Evolutionary conservation across 75 land plant species (phyloP).

Genomic region (Azolla pinnata): DNA sequence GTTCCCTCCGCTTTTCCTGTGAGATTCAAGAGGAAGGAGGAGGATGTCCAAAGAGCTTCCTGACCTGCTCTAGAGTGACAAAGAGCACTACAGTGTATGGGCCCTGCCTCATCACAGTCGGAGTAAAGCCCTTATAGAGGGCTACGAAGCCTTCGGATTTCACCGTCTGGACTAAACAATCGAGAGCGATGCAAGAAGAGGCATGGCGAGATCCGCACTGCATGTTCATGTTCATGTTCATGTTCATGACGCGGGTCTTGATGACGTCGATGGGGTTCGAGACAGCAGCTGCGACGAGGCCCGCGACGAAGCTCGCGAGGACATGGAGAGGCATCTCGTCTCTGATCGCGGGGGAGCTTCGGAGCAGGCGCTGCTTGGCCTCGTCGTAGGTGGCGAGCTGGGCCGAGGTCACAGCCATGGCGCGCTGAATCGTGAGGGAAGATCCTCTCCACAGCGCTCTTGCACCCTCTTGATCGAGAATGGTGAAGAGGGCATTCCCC

Average conservation of each 20-base stretch:
- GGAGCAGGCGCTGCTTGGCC: conserved; percentile 6
- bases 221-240: conserved; percentile 6
- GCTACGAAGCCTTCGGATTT: conserved; percentile 15
- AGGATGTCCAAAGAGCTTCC: conserved; percentile 6
- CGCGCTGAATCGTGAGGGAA: conserved; percentile 9
- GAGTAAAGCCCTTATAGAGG: conserved; percentile 22
- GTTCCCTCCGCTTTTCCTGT: too few species aligned
- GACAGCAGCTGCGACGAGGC: conserved; percentile 5
- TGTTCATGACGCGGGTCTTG: conserved; percentile 12
- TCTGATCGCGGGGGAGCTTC: too few species aligned
- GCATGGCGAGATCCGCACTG: conserved; percentile 1
- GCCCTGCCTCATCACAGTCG: conserved; percentile 18
- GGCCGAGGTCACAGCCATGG: conserved; percentile 10
- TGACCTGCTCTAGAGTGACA: conserved; percentile 21
- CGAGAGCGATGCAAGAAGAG: conserved; percentile 9
- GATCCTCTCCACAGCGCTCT: conserved; percentile 13
- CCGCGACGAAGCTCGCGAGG: conserved; percentile 9
- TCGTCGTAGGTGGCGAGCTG: conserved; percentile 13
- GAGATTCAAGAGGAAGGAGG: too few species aligned
- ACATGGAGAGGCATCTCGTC: conserved; percentile 6
- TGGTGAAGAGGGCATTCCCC: conserved; percentile 1
- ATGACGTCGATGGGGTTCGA: conserved; percentile 9
- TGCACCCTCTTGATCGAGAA: not conserved
- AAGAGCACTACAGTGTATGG: conserved; percentile 19
- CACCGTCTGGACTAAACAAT: conserved; percentile 26